Evolutionary conservation across 305 asterid species (phyloP).

Genomic region (Fraxinus greggii): DNA sequence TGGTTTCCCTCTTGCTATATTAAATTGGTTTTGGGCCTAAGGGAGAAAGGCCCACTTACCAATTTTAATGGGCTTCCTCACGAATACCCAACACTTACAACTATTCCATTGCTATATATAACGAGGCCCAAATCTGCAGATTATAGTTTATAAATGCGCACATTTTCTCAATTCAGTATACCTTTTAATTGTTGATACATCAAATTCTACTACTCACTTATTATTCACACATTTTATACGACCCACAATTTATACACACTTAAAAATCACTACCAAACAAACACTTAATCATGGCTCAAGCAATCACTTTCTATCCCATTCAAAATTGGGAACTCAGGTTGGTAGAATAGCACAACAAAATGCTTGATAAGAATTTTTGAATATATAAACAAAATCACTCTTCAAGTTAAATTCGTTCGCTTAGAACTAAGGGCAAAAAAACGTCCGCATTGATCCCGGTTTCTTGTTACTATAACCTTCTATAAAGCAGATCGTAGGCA

Average conservation of each 20-base stretch:
- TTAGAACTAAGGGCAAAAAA: constrained; percentile 27
- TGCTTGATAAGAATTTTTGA: background rate
- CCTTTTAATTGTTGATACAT: background rate
- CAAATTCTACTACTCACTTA: background rate
- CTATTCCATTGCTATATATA: background rate
- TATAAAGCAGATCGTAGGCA: background rate
- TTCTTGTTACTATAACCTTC: constrained; percentile 26
- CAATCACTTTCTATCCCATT: background rate
- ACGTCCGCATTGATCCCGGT: constrained; percentile 14
- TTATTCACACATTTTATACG: background rate
- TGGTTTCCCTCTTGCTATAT: too few species aligned
- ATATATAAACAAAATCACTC: background rate
- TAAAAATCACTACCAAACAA: background rate
- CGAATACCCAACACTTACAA: too few species aligned
- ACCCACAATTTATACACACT: background rate
- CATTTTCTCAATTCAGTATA: background rate
- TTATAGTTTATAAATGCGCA: background rate
- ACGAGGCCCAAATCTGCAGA: background rate
- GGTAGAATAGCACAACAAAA: background rate
- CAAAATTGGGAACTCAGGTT: background rate
- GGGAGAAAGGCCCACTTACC: too few species aligned
- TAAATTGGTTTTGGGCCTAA: too few species aligned
- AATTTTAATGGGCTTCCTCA: too few species aligned
- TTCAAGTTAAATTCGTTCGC: constrained; percentile 26
- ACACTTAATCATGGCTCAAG: background rate